A percentile compares a stretch with the other conserved stretches of the same genome.
These are phyloP conservation scores for Colletotrichum sp. DNA, from an alignment of 2,329 filamentous ascomycete species.

Conservation along the genomic window DNA sequence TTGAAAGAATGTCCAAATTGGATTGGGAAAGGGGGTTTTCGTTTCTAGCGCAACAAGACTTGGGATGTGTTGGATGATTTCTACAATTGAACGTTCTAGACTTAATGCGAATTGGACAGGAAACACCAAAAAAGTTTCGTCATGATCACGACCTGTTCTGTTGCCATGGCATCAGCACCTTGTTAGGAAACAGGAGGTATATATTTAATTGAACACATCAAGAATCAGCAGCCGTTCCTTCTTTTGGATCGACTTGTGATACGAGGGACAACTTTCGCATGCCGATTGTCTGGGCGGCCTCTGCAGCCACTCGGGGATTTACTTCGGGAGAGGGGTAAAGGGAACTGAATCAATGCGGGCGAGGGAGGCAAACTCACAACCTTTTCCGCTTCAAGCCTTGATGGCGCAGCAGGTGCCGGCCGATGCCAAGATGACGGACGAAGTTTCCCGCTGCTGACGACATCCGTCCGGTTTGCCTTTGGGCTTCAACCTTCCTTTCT, in stretches of 20 bases:
- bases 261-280: neutral
- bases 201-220: constrained; percentile 6
- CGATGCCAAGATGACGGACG: neutral
- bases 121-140: neutral
- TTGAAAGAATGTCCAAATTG: too few relatives aligned
- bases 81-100: neutral
- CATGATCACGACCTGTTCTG: neutral
- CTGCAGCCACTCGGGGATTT: neutral
- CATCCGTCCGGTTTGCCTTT: neutral
- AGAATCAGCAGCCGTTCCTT: neutral
- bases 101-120: neutral
- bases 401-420: neutral
- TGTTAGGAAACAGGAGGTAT: neutral
- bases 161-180: neutral
- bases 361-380: neutral
- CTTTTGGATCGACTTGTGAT: neutral
- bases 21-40: neutral
- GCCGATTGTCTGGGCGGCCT: neutral
- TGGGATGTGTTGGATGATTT: neutral
- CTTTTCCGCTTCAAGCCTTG: neutral
- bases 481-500: neutral
- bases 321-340: neutral
- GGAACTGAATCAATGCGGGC: neutral
- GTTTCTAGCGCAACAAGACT: neutral
- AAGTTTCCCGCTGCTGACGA: neutral